These are phyloP conservation scores for Claviceps humidiphila DNA, from an alignment of 2,329 filamentous ascomycete genomes.

Conservation along the genomic window DNA sequence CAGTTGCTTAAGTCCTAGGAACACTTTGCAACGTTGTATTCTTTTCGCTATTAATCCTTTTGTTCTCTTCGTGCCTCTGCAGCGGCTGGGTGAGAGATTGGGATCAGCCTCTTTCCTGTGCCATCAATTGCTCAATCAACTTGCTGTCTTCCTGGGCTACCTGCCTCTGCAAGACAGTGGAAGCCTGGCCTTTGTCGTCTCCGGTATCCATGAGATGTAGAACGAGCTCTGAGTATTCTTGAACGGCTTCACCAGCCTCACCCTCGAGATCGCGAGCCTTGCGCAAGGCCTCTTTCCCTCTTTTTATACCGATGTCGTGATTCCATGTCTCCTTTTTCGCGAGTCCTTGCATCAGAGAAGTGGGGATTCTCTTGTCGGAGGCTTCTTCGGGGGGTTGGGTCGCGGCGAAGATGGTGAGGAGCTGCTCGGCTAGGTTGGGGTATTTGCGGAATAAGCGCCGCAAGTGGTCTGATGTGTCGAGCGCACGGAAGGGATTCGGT, in stretches of 20 bases:
- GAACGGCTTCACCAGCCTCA: slow-evolving; percentile 44
- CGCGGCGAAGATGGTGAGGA: slow-evolving; percentile 35
- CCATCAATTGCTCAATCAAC: slow-evolving; percentile 35
- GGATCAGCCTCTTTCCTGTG: slow-evolving; percentile 25
- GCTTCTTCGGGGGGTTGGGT: slow-evolving; percentile 31
- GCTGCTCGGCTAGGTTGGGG: slow-evolving; percentile 32
- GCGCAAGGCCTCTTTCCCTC: slow-evolving; percentile 40
- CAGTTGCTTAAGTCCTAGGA: background rate
- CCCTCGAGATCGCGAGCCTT: slow-evolving; percentile 34
- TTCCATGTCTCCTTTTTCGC: slow-evolving; percentile 38
- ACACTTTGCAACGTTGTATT: background rate
- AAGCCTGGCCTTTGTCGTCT: slow-evolving; percentile 17
- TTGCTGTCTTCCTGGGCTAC: slow-evolving; percentile 33
- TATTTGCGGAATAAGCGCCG: slow-evolving; percentile 38
- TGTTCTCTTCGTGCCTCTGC: background rate
- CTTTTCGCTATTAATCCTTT: background rate
- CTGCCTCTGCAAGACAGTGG: slow-evolving; percentile 29
- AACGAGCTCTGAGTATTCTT: slow-evolving; percentile 47
- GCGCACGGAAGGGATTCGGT: slow-evolving; percentile 34
- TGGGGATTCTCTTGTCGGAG: slow-evolving; percentile 15
- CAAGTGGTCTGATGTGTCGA: slow-evolving; percentile 38
- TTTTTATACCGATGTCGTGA: slow-evolving; percentile 41
- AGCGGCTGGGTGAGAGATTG: background rate
- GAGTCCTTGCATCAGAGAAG: slow-evolving; percentile 20
- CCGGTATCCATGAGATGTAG: slow-evolving; percentile 30